phyloP scores from a whole-genome alignment of 495 filamentous ascomycete genomes.

The Aspergillus affinis region DNA sequence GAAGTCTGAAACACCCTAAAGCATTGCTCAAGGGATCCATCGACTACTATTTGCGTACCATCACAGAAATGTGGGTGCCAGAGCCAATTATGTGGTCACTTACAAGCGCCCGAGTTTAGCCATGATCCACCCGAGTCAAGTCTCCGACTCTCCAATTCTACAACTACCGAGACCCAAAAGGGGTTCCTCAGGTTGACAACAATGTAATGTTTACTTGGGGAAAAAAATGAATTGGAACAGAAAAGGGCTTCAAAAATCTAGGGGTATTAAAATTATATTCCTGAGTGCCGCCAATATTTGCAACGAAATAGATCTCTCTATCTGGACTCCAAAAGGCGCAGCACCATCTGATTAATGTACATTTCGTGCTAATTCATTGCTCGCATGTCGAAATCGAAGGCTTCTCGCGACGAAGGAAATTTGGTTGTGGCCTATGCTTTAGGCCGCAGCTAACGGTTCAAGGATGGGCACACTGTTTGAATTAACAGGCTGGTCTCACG shows the following conservation, averaged over 20 bases:
- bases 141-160: not conserved
- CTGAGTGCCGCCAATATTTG: conserved; percentile 3
- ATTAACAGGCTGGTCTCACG: not conserved
- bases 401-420: not conserved
- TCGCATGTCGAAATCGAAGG: conserved; percentile 1
- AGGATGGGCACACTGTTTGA: not conserved
- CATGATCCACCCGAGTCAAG: not conserved
- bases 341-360: not conserved
- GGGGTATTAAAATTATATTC: conserved; percentile 8
- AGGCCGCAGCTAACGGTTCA: not conserved
- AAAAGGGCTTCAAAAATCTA: not conserved
- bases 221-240: not conserved
- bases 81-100: not conserved
- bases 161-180: not conserved
- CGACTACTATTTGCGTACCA: not conserved
- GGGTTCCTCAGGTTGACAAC: not conserved
- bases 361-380: conserved; percentile 6
- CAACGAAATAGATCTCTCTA: conserved; percentile 9
- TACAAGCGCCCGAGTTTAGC: not conserved
- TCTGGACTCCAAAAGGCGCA: conserved; percentile 5
- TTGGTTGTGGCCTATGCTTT: not conserved
- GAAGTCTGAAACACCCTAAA: not conserved
- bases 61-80: not conserved
- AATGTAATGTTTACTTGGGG: not conserved
- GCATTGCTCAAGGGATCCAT: not conserved